Percentiles rank a stretch among this genome's conserved stretches.
These are phyloP conservation scores for Isabelozyma rhagii DNA, from an alignment of 805 yeast genomes.

Conservation along the genomic window DNA sequence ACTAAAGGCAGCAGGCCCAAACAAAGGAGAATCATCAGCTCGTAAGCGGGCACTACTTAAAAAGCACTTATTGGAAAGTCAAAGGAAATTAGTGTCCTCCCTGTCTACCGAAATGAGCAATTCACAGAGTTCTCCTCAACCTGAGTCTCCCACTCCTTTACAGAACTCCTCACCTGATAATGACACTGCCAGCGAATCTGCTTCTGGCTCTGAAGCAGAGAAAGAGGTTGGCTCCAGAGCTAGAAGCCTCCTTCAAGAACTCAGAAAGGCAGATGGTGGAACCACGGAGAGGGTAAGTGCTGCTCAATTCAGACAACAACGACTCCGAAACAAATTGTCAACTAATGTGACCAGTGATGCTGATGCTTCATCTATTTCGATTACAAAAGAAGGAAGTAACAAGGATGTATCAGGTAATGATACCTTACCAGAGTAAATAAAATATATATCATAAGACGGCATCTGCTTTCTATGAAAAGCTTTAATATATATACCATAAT, in stretches of 20 bases:
- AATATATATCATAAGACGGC: not conserved
- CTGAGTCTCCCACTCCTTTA: constrained; percentile 4
- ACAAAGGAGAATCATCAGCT: constrained; percentile 75
- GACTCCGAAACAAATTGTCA: constrained; percentile 21
- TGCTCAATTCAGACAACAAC: constrained; percentile 43
- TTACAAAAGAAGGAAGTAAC: not conserved
- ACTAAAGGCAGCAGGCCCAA: constrained; percentile 80
- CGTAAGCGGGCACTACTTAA: constrained; percentile 77
- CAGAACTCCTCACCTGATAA: not conserved
- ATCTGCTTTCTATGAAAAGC: not conserved
- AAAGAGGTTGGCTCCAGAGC: constrained; percentile 53
- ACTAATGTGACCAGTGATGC: not conserved
- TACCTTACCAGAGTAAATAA: not conserved
- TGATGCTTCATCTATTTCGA: not conserved
- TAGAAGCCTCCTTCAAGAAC: constrained; percentile 56
- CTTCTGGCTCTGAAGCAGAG: constrained; percentile 2
- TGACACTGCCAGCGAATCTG: constrained; percentile 1
- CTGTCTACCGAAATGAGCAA: constrained; percentile 5
- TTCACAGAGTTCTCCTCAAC: constrained; percentile 8
- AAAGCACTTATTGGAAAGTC: constrained; percentile 49
- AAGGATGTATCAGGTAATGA: not conserved
- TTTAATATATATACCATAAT: too few relatives aligned
- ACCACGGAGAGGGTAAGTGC: constrained; percentile 27
- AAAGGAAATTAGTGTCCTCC: constrained; percentile 5
- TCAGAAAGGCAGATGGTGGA: constrained; percentile 39